phyloP scores from a whole-genome alignment of 2,329 filamentous ascomycete species.

The Xylariaceae sp. region DNA sequence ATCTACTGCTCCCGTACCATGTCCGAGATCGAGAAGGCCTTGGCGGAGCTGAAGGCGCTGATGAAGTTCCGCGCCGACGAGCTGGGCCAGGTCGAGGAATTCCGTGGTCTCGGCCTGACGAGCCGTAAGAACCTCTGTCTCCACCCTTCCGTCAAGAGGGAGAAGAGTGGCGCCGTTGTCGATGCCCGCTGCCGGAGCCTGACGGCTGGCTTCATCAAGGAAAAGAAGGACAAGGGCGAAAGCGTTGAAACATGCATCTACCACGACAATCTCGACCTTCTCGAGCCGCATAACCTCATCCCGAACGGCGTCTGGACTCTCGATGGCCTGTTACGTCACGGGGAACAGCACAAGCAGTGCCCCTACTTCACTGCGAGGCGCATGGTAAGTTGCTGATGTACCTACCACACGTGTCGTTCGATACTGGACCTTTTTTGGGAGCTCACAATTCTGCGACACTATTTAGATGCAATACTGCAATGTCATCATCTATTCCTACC shows the following conservation, averaged over 20 bases:
- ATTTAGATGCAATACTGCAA: slow-evolving; percentile 94
- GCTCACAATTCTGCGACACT: slow-evolving; percentile 12
- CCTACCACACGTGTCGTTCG: not conserved
- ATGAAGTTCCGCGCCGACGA: slow-evolving; percentile 94
- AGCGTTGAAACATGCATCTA: slow-evolving; percentile 93
- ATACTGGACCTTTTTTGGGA: not conserved
- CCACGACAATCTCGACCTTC: slow-evolving; percentile 93
- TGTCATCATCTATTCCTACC: slow-evolving; percentile 98
- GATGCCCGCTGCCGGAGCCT: slow-evolving; percentile 94
- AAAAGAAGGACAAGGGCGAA: slow-evolving; percentile 93
- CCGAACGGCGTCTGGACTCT: slow-evolving; percentile 95
- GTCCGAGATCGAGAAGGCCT: slow-evolving; percentile 98
- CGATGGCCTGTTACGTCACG: slow-evolving; percentile 81
- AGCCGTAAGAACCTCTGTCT: slow-evolving; percentile 97
- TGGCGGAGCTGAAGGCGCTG: slow-evolving; percentile 82
- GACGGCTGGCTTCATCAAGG: slow-evolving; percentile 94
- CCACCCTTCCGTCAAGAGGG: slow-evolving; percentile 90
- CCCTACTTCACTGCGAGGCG: slow-evolving; percentile 93
- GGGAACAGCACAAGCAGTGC: slow-evolving; percentile 93
- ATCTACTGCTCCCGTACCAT: slow-evolving; percentile 99
- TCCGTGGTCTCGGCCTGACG: slow-evolving; percentile 83
- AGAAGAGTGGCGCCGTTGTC: slow-evolving; percentile 91
- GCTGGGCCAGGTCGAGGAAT: slow-evolving; percentile 88
- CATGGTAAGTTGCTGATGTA: slow-evolving; percentile 57
- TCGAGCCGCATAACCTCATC: slow-evolving; percentile 91